phyloP scores from a whole-genome alignment of 2,329 filamentous ascomycete species.

The Atkinsonella hypoxylon region DNA sequence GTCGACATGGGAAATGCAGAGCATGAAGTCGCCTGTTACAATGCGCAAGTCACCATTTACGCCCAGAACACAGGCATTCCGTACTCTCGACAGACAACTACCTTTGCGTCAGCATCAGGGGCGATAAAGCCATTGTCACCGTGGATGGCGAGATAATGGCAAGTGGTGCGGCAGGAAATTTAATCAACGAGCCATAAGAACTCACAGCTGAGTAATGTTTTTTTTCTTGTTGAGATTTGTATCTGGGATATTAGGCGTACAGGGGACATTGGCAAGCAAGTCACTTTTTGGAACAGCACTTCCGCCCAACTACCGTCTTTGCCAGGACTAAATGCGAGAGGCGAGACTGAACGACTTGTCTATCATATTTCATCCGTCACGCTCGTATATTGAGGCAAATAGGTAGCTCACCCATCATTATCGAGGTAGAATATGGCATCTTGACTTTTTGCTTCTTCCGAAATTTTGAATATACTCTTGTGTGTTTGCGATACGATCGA shows the following conservation, averaged over 20 bases:
- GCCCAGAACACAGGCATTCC: slow-evolving; percentile 55
- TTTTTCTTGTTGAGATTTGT: background rate
- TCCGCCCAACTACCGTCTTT: background rate
- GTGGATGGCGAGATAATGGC: background rate
- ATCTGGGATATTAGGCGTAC: background rate
- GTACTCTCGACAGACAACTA: slow-evolving; percentile 46
- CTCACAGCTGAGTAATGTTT: background rate
- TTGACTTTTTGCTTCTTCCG: too few species aligned
- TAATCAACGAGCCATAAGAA: background rate
- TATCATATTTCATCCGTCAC: background rate
- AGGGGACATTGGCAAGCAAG: background rate
- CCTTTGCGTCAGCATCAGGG: slow-evolving; percentile 31
- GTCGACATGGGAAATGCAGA: slow-evolving; percentile 46
- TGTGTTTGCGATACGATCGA: too few species aligned
- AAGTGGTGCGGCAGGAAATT: background rate
- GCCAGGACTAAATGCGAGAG: background rate
- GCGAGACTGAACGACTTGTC: background rate
- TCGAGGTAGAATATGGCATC: too few species aligned
- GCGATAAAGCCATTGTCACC: background rate
- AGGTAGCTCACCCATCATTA: too few species aligned
- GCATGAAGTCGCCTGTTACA: slow-evolving; percentile 27
- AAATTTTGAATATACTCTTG: too few species aligned
- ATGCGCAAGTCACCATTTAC: slow-evolving; percentile 38
- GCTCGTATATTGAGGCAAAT: background rate
- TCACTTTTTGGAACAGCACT: background rate